Evolutionary conservation across 2,329 filamentous ascomycete species (phyloP).

Genomic region (Phaeosphaeriaceae sp.): DNA sequence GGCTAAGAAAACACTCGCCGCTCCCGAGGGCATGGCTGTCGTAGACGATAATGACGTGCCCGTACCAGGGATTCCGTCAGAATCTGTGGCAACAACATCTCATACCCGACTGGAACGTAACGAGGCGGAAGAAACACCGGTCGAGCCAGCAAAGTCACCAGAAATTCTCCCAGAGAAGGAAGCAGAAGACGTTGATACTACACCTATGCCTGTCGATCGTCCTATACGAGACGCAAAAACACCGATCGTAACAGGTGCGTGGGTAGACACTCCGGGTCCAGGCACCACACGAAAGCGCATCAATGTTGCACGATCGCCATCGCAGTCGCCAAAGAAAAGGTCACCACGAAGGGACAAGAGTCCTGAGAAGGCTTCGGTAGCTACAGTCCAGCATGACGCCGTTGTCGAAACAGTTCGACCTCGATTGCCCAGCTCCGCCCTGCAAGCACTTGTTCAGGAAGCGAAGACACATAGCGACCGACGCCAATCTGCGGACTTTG

Average conservation of each 20-base stretch:
- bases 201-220: slow-evolving; percentile 35
- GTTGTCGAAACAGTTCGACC: slow-evolving; percentile 20
- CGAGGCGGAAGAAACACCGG: slow-evolving; percentile 11
- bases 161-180: slow-evolving; percentile 9
- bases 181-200: slow-evolving; percentile 27
- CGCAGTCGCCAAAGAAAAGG: slow-evolving; percentile 25
- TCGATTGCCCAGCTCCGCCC: slow-evolving; percentile 41
- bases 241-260: slow-evolving; percentile 56
- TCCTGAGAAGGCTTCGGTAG: slow-evolving; percentile 11
- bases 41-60: slow-evolving; percentile 5
- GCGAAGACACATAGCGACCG: slow-evolving; percentile 33
- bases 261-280: slow-evolving; percentile 56
- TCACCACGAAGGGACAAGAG: slow-evolving; percentile 21
- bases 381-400: slow-evolving; percentile 5
- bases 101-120: slow-evolving; percentile 10
- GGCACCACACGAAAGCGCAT: slow-evolving; percentile 24
- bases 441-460: slow-evolving; percentile 52
- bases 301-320: slow-evolving; percentile 16
- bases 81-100: slow-evolving; percentile 4
- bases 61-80: slow-evolving; percentile 1
- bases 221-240: slow-evolving; percentile 46
- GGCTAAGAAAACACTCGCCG: slow-evolving; percentile 4
- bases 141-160: slow-evolving; percentile 9
- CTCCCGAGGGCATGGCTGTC: background rate
- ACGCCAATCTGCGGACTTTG: slow-evolving; percentile 39